These are phyloP conservation scores for Camelina hispida DNA, from an alignment of 345 rosid genomes.

Conservation along the genomic window DNA sequence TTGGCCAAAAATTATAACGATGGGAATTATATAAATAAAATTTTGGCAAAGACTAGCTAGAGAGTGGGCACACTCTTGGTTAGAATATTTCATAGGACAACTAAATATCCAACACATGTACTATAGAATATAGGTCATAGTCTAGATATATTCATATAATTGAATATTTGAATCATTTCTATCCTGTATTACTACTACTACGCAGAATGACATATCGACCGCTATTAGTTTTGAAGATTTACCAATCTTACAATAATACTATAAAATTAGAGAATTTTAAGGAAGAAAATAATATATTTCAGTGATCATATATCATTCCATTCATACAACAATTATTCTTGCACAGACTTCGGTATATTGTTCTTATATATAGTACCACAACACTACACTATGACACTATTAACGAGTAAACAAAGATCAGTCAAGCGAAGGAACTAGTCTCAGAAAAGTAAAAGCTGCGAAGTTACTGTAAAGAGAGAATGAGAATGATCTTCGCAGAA, in stretches of 20 bases:
- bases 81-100: conserved; percentile 16
- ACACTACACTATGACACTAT: conserved; percentile 1
- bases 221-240: neutral
- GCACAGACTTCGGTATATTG: neutral
- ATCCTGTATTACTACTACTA: neutral
- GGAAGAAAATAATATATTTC: neutral
- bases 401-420: conserved; percentile 10
- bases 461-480: conserved; percentile 30
- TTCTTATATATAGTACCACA: neutral
- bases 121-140: neutral
- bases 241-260: neutral
- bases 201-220: neutral
- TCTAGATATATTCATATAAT: neutral
- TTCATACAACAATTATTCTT: neutral
- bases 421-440: conserved; percentile 32
- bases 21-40: conserved; percentile 6
- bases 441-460: conserved; percentile 43
- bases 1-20: conserved; percentile 27
- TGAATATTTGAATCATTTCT: conserved; percentile 11
- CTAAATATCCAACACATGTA: conserved; percentile 30
- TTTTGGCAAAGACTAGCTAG: neutral
- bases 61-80: conserved; percentile 16
- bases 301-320: neutral
- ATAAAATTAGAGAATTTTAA: neutral
- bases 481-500: conserved; percentile 38